Conservation (phyloP, 2,329 filamentous ascomycete species). For the Stachybotrys elegans region DNA sequence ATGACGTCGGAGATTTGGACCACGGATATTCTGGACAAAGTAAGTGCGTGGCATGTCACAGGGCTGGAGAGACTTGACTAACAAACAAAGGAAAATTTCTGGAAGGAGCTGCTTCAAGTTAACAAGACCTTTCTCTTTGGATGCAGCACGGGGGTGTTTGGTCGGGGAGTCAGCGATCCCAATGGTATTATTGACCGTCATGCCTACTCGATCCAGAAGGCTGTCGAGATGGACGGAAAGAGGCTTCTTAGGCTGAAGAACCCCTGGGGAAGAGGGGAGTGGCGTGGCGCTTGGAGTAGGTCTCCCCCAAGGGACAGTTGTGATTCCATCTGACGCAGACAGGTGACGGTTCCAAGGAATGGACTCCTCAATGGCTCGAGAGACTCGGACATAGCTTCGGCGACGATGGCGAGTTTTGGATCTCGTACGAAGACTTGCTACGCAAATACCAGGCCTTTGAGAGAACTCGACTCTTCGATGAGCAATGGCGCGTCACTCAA, state of each 20-base stretch:
- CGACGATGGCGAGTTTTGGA: conserved; percentile 66
- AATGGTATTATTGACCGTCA: conserved; percentile 56
- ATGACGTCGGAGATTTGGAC: conserved; percentile 63
- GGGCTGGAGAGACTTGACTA: neutral
- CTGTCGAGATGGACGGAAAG: conserved; percentile 50
- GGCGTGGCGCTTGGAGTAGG: conserved; percentile 71
- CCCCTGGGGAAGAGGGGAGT: conserved; percentile 77
- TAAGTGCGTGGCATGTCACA: conserved; percentile 30
- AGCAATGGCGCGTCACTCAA: conserved; percentile 46
- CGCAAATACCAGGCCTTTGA: conserved; percentile 54
- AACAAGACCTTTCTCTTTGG: conserved; percentile 74
- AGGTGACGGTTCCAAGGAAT: conserved; percentile 74
- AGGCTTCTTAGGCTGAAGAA: conserved; percentile 65
- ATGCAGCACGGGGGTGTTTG: conserved; percentile 43
- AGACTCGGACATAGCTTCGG: conserved; percentile 70
- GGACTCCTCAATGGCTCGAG: conserved; percentile 74
- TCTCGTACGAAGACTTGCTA: conserved; percentile 54
- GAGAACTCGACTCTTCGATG: conserved; percentile 51
- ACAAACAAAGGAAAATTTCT: conserved; percentile 49
- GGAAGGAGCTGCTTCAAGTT: conserved; percentile 69
- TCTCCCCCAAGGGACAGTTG: neutral
- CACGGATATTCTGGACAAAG: conserved; percentile 67
- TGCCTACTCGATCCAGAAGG: conserved; percentile 58
- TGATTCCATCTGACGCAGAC: neutral
- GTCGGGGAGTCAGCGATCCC: conserved; percentile 29